A percentile compares a stretch with the other conserved stretches of the same genome.
Evolutionary conservation across 1,139 yeast species (phyloP).

Genomic region (Wickerhamomyces sp.): DNA sequence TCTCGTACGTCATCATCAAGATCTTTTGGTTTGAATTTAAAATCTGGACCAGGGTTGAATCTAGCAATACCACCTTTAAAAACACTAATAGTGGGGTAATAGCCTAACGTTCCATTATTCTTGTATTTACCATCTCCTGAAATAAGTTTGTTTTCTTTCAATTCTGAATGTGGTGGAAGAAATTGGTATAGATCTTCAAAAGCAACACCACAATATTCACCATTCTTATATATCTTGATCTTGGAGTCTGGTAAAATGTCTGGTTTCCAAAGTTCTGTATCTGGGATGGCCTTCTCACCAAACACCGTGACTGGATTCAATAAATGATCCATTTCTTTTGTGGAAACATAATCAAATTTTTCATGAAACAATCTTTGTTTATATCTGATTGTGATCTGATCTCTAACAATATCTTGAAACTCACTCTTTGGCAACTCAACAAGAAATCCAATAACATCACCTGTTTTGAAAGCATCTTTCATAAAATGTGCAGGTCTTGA

Average conservation of each 20-base stretch:
- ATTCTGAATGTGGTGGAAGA: conserved; percentile 64
- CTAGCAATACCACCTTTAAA: conserved; percentile 75
- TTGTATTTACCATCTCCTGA: conserved; percentile 35
- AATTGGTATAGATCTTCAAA: conserved; percentile 71
- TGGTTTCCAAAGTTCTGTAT: conserved; percentile 34
- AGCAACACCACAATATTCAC: conserved; percentile 57
- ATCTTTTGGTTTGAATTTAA: conserved; percentile 39
- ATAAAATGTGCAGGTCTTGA: conserved; percentile 60
- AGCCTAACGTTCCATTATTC: conserved; percentile 82
- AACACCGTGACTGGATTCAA: conserved; percentile 68
- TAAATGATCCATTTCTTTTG: conserved; percentile 64
- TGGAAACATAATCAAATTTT: conserved; percentile 75
- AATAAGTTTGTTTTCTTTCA: conserved; percentile 33
- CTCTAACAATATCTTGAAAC: conserved; percentile 48
- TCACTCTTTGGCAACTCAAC: conserved; percentile 59
- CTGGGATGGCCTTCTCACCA: conserved; percentile 56
- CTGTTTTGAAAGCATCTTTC: conserved; percentile 53
- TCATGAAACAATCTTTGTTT: conserved; percentile 78
- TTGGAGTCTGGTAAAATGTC: conserved; percentile 49
- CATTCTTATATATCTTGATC: conserved; percentile 72
- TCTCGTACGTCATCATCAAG: conserved; percentile 36
- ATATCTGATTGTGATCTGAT: conserved; percentile 83
- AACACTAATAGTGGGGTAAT: conserved; percentile 85
- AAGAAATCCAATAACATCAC: conserved; percentile 80
- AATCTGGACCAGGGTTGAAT: conserved; percentile 66